Conservation (phyloP, 306 rosid genomes). For the Citrullus amarus region DNA sequence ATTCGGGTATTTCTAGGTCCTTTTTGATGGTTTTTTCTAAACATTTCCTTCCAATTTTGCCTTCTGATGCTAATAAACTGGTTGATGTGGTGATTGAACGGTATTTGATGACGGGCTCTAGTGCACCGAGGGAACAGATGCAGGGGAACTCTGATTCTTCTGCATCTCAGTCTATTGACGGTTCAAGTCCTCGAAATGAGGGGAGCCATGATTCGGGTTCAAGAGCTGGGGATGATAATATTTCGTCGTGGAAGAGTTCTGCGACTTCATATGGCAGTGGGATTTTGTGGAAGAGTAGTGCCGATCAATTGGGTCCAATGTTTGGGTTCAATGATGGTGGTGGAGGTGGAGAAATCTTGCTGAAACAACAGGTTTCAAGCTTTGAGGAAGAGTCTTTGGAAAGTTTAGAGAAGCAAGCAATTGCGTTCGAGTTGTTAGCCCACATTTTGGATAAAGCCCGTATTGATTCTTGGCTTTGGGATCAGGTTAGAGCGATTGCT, state of each 20-base stretch:
- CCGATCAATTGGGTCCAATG: slow-evolving; percentile 49
- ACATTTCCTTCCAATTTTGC: slow-evolving; percentile 48
- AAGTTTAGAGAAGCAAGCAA: slow-evolving; percentile 73
- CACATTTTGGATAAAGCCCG: slow-evolving; percentile 51
- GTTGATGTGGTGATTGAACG: slow-evolving; percentile 48
- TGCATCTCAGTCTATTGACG: slow-evolving; percentile 46
- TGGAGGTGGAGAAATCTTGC: slow-evolving; percentile 25
- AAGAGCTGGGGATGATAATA: slow-evolving; percentile 35
- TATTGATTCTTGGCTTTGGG: slow-evolving; percentile 58
- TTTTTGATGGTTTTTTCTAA: slow-evolving; percentile 56
- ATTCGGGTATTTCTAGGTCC: slow-evolving; percentile 40
- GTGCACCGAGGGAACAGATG: slow-evolving; percentile 29
- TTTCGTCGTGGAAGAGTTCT: slow-evolving; percentile 47
- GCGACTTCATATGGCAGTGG: slow-evolving; percentile 43
- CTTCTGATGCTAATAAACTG: slow-evolving; percentile 45
- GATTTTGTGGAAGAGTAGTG: slow-evolving; percentile 51
- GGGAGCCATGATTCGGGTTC: slow-evolving; percentile 45
- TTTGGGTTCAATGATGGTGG: slow-evolving; percentile 49
- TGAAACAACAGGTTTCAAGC: slow-evolving; percentile 50
- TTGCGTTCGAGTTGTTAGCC: slow-evolving; percentile 74
- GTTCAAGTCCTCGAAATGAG: slow-evolving; percentile 47
- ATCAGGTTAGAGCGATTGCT: slow-evolving; percentile 63
- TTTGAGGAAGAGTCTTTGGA: slow-evolving; percentile 90
- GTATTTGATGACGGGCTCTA: slow-evolving; percentile 23
- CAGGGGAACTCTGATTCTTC: slow-evolving; percentile 35